Evolutionary conservation across 352 stramenopile genomes (phyloP).

Genomic region (Globisporangium cylindrosporum): DNA sequence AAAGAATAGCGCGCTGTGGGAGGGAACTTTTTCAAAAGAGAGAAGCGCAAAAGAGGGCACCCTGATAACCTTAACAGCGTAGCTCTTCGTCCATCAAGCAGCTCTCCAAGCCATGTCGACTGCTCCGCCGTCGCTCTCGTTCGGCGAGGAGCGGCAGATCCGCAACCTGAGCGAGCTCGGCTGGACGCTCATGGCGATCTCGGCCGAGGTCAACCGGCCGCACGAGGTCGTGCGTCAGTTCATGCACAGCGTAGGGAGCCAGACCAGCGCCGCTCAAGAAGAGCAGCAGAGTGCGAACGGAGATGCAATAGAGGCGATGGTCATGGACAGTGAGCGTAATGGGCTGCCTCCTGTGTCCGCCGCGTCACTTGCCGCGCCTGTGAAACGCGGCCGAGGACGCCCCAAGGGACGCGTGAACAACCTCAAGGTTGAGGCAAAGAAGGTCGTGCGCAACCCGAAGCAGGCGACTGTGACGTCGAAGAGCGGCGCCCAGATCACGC

Average conservation of each 20-base stretch:
- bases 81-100: background rate
- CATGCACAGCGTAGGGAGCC: background rate
- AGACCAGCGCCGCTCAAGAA: background rate
- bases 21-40: constrained; percentile 8
- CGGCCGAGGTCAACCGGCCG: constrained; percentile 1
- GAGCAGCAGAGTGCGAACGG: background rate
- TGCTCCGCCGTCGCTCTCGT: constrained; percentile 1
- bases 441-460: constrained; percentile 9
- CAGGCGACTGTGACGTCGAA: constrained; percentile 14
- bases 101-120: too few relatives aligned
- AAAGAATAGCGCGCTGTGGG: constrained; percentile 14
- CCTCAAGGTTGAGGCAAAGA: constrained; percentile 6
- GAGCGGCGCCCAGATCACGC: constrained; percentile 29
- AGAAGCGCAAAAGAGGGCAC: constrained; percentile 11
- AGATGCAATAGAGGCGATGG: background rate
- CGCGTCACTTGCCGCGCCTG: background rate
- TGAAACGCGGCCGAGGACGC: background rate
- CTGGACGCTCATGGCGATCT: constrained; percentile 10
- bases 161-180: constrained; percentile 3
- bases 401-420: constrained; percentile 4
- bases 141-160: constrained; percentile 4
- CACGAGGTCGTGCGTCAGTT: constrained; percentile 5
- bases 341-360: background rate
- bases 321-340: background rate
- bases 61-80: background rate